Base-by-base conservation (phyloP, 1,284 basidiomycete species). In the Athelia sp. region DNA sequence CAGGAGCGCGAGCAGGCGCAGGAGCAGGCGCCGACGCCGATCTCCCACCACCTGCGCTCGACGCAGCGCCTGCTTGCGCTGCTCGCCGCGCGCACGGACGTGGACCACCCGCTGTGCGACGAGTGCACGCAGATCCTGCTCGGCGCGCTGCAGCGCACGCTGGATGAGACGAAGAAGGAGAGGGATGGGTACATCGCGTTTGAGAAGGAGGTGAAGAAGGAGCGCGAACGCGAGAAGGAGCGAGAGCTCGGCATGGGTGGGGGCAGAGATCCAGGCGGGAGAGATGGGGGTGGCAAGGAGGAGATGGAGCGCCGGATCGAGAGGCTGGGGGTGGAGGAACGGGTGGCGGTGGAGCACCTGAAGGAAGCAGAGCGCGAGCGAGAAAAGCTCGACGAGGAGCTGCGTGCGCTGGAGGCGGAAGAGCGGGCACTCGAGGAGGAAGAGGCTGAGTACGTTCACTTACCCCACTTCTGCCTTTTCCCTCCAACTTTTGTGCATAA, bases 41-140 rank as follows among this genome's bases (percentile, higher is more conserved):
- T 88, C 51, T 87, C 88, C 29, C 86, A 89, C 63, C 87, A 87
- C 60, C 70, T 90, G 45, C 82, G 84, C 50, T 87, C 85, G 31
- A 83, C 86, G 47, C 73, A 77, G 56, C 81, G 81, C 29, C 75
- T 96, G 29, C 89, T 94, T 62, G 82, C 87, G 59, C 69, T 94
- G 38, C 74, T 95, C 22, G 90, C 90, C 3, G 81, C 82, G 46
- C 76, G 84, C 38, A 90, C 91, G 45, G 87, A 91, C 40, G 80
- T 97, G 47, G 92, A 96, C 65, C 96, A 99, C 66, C 97, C 97
- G 2, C 77, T 99, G 10, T 99, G 97, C 64, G 82, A 87, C 1
- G 93, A 97, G 61, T 99, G 97, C 66, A 93, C 94, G 2, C 85
- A 90, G 59, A 79, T 88, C 48, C 70, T 98, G 42, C 79, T 96